Evolutionary conservation across 2,329 filamentous ascomycete species (phyloP), one percentile per base, ranked within the genome.

Genomic region (Shiraia bambusicola): DNA sequence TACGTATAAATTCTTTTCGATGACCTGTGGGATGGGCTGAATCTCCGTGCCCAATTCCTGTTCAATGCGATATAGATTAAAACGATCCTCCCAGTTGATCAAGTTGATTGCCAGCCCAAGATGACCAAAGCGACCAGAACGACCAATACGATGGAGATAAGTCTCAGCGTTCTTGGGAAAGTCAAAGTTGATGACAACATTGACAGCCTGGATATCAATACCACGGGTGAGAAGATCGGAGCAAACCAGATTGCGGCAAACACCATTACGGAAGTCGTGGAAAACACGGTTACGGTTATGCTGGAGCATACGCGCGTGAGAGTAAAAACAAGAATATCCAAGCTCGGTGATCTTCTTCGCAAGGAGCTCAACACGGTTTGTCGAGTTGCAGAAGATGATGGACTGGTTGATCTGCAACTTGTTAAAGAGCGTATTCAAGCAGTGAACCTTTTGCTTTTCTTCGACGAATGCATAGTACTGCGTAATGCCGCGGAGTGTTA

Each of bases 321-420:
- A 97, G 76, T 98, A 98, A 76, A 97, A 98, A 76, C 93, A 98
- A 1, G 93, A 98, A 73, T 98, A 98, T 53, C 93, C 93, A 53
- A 98, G 82, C 70, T 98, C 94, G 34, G 94, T 98, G 64, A 98
- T 98, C 73, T 98, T 98, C 79, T 98, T 98, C 36, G 93, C 93
- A 17, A 98, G 81, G 38, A 98, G 79, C 72, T 98, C 93, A 47
- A 98, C 93, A 54, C 93, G 88, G 71, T 97, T 97, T 39, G 93
- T 98, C 28, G 93, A 98, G 73, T 98, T 98, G 76, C 93, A 98
- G 76, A 98, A 98, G 69, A 98, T 98, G 75, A 98, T 98, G 50
- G 94, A 98, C 76, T 98, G 93, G 74, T 98, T 98, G 75, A 98
- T 98, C 72, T 98, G 92, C 12, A 98, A 83, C 73, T 96, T 95